phyloP scores from a whole-genome alignment of 257 asterid genomes.

The Paraleonurus japonicus region DNA sequence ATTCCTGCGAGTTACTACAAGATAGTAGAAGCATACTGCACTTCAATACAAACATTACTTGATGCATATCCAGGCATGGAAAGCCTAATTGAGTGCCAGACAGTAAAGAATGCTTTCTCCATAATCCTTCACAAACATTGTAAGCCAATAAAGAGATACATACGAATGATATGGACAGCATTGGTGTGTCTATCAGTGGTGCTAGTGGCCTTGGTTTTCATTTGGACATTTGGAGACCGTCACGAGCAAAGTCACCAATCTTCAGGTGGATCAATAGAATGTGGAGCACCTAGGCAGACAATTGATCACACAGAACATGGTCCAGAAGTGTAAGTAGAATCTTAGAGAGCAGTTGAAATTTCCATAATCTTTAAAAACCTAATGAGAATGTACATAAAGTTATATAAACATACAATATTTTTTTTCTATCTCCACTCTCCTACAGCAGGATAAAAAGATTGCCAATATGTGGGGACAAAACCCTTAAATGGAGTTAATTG shows the following conservation, averaged over 20 bases:
- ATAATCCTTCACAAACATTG: slow-evolving; percentile 66
- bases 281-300: slow-evolving; percentile 28
- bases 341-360: background rate
- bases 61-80: slow-evolving; percentile 70
- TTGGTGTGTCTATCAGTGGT: slow-evolving; percentile 51
- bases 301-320: background rate
- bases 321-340: slow-evolving; percentile 3
- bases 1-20: slow-evolving; percentile 45
- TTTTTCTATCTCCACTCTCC: background rate
- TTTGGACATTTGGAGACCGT: slow-evolving; percentile 46
- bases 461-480: slow-evolving; percentile 11
- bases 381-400: slow-evolving; percentile 11
- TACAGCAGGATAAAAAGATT: background rate
- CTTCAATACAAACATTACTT: slow-evolving; percentile 57
- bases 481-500: slow-evolving; percentile 7
- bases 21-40: slow-evolving; percentile 47
- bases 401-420: background rate
- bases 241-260: slow-evolving; percentile 34
- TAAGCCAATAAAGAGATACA: slow-evolving; percentile 56
- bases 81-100: slow-evolving; percentile 60
- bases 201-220: slow-evolving; percentile 49
- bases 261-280: slow-evolving; percentile 46
- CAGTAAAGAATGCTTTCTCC: slow-evolving; percentile 57
- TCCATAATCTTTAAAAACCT: slow-evolving; percentile 1
- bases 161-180: slow-evolving; percentile 53